These are phyloP conservation scores for Senna tora DNA, from an alignment of 306 rosid genomes.

Conservation along the genomic window DNA sequence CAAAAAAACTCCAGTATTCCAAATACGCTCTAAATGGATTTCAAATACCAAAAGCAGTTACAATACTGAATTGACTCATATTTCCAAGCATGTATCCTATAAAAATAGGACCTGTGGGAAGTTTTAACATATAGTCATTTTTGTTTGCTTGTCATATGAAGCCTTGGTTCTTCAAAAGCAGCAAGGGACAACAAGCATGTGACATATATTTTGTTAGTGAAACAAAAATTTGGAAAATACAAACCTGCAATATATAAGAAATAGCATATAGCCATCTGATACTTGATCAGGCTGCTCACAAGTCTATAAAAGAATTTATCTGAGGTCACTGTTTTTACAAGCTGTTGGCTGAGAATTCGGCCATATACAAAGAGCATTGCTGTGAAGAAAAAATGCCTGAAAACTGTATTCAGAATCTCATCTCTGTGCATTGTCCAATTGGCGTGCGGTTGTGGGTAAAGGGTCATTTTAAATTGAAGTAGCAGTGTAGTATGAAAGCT, in stretches of 20 bases:
- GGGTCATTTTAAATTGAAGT: background rate
- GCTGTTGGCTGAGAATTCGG: constrained; percentile 91
- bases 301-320: constrained; percentile 71
- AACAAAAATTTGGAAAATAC: constrained; percentile 38
- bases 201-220: constrained; percentile 12
- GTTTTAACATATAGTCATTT: background rate
- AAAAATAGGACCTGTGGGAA: background rate
- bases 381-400: constrained; percentile 98
- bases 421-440: constrained; percentile 18
- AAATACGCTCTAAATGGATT: background rate
- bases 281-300: constrained; percentile 81
- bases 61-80: constrained; percentile 15
- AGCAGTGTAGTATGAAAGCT: constrained; percentile 35
- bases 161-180: background rate
- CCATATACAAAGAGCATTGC: constrained; percentile 95
- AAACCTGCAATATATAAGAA: constrained; percentile 87
- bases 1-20: background rate
- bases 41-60: constrained; percentile 12
- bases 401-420: constrained; percentile 42
- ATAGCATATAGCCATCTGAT: constrained; percentile 97
- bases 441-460: background rate
- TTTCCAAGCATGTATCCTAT: constrained; percentile 4
- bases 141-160: background rate
- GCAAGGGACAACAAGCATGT: background rate
- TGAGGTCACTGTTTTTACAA: constrained; percentile 80